A percentile compares a stretch with the other conserved stretches of the same genome.
phyloP scores from a whole-genome alignment of 345 rosid genomes.

The Gossypium anomalum region DNA sequence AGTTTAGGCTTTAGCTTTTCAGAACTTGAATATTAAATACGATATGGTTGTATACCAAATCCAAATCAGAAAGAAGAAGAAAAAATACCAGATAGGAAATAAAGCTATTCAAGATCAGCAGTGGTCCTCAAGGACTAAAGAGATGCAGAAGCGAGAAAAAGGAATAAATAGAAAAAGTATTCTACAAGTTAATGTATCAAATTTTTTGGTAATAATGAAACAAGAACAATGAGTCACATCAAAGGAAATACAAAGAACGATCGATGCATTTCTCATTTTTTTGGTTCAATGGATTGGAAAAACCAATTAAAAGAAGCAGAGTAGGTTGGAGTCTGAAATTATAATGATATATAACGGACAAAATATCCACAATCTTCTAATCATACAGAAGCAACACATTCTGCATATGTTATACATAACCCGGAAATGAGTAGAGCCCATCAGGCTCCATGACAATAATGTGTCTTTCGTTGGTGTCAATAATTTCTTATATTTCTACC shows the following conservation, averaged over 20 bases:
- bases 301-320: not conserved
- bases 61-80: not conserved
- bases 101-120: not conserved
- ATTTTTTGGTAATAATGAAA: not conserved
- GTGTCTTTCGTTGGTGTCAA: not conserved
- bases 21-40: not conserved
- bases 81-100: not conserved
- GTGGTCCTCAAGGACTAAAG: not conserved
- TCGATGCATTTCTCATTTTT: not conserved
- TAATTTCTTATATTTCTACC: constrained; percentile 1
- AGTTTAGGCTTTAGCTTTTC: not conserved
- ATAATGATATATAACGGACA: not conserved
- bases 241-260: not conserved
- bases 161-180: not conserved
- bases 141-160: not conserved
- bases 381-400: not conserved
- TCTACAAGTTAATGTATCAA: not conserved
- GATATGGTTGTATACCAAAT: not conserved
- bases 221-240: not conserved
- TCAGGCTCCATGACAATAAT: not conserved
- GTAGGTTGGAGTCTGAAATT: not conserved
- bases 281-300: not conserved
- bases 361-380: not conserved
- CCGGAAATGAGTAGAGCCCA: not conserved
- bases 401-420: not conserved